Percentiles rank a stretch among this genome's conserved stretches.
These are phyloP conservation scores for Narthecium ossifragum DNA, from an alignment of 106 monocot genomes.

Conservation along the genomic window DNA sequence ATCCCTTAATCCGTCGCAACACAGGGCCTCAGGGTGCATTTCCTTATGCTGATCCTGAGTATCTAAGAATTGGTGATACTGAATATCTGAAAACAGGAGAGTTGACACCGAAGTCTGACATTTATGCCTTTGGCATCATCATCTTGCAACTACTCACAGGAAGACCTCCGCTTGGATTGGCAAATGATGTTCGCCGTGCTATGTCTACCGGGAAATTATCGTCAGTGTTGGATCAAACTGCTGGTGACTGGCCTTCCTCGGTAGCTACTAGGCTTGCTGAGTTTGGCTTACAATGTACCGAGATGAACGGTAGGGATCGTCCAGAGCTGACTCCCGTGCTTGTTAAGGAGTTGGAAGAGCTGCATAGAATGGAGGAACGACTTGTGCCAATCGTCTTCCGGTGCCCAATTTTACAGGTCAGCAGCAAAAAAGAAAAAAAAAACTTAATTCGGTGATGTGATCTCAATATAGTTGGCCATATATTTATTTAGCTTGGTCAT, in stretches of 20 bases:
- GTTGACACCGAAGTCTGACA: constrained; percentile 49
- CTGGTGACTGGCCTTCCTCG: constrained; percentile 65
- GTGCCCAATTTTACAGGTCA: constrained; percentile 85
- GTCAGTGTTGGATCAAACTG: constrained; percentile 46
- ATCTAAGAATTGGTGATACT: no score
- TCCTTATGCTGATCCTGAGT: constrained; percentile 57
- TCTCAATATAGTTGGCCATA: no score
- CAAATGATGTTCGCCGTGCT: constrained; percentile 39
- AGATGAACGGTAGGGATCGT: constrained; percentile 27
- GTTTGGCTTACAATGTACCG: constrained; percentile 51
- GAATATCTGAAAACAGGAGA: constrained; percentile 33
- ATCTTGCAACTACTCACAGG: constrained; percentile 68
- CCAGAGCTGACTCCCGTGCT: constrained; percentile 44
- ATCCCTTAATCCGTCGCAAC: constrained; percentile 18
- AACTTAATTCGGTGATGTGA: no score
- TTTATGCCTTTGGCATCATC: constrained; percentile 76
- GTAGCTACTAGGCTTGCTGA: constrained; percentile 55
- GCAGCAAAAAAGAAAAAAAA: no score
- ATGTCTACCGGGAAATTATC: constrained; percentile 29
- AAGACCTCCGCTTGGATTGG: constrained; percentile 39
- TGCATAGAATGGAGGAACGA: constrained; percentile 44
- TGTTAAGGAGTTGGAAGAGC: constrained; percentile 50
- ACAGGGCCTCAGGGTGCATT: constrained; percentile 29
- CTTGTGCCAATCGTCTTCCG: constrained; percentile 55
- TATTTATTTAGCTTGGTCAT: no score